These are phyloP conservation scores for Xylariaceae sp. DNA, from an alignment of 2,329 filamentous ascomycete genomes.

Conservation along the genomic window DNA sequence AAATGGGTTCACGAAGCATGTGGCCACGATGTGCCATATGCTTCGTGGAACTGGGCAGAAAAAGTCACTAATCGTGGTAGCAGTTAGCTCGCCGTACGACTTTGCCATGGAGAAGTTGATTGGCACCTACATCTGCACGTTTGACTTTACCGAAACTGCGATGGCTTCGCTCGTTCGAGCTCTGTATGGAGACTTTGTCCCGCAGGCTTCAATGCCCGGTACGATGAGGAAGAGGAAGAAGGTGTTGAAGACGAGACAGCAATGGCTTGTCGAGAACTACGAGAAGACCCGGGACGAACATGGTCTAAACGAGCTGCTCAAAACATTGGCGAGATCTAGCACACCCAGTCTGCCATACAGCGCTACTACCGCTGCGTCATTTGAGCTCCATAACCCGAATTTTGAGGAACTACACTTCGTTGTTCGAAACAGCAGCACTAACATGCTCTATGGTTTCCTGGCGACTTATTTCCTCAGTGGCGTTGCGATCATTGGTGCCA, in stretches of 20 bases:
- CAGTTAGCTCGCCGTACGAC: conserved; percentile 93
- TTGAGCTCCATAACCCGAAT: conserved; percentile 64
- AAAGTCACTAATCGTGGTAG: conserved; percentile 84
- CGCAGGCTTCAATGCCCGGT: conserved; percentile 58
- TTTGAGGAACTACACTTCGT: conserved; percentile 84
- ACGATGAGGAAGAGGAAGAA: conserved; percentile 85
- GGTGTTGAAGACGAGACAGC: conserved; percentile 79
- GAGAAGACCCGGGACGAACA: conserved; percentile 70
- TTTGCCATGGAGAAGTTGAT: conserved; percentile 90
- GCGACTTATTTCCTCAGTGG: conserved; percentile 74
- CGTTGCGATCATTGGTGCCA: conserved; percentile 71
- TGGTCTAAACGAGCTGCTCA: conserved; percentile 70
- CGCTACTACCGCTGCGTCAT: conserved; percentile 65
- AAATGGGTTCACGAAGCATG: conserved; percentile 90
- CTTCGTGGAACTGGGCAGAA: conserved; percentile 70
- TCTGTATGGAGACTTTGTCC: conserved; percentile 68
- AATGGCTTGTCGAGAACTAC: conserved; percentile 91
- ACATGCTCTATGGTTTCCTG: conserved; percentile 86
- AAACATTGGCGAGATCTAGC: conserved; percentile 61
- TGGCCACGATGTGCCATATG: conserved; percentile 91
- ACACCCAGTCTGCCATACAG: conserved; percentile 65
- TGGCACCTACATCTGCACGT: conserved; percentile 89
- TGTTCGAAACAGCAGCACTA: conserved; percentile 87
- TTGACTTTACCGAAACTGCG: conserved; percentile 91
- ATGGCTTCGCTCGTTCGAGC: conserved; percentile 78